phyloP scores from a whole-genome alignment of 2,329 filamentous ascomycete genomes.

The Aspergillus pseudoglaucus region DNA sequence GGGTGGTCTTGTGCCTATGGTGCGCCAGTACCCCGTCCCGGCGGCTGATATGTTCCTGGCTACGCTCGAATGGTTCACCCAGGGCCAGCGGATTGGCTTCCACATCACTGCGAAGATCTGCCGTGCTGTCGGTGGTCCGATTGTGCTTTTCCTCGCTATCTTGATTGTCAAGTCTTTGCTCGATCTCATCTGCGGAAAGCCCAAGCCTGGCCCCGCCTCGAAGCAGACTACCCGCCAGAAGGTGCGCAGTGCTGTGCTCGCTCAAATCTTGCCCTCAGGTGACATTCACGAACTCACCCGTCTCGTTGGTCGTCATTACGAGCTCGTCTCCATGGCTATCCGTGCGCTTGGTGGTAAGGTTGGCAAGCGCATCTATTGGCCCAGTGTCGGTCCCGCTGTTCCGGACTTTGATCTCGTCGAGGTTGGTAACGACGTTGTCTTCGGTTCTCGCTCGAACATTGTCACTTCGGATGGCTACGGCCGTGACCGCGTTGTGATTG shows the following conservation, averaged over 20 bases:
- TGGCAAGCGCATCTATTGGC: conserved; percentile 52
- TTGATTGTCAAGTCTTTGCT: conserved; percentile 5
- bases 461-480: conserved; percentile 49
- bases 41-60: conserved; percentile 7
- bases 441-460: conserved; percentile 50
- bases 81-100: conserved; percentile 10
- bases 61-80: conserved; percentile 12
- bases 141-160: background rate
- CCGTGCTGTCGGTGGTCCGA: conserved; percentile 8
- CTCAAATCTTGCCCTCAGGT: conserved; percentile 36
- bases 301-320: conserved; percentile 51
- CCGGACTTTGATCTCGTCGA: conserved; percentile 51
- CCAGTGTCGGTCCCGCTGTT: conserved; percentile 49
- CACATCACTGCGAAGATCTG: conserved; percentile 14
- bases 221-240: conserved; percentile 11
- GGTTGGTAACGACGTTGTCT: conserved; percentile 54
- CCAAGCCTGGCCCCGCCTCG: conserved; percentile 11
- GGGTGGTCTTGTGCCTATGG: conserved; percentile 21
- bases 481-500: conserved; percentile 43
- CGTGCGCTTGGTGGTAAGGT: conserved; percentile 47
- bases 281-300: conserved; percentile 45
- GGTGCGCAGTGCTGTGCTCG: conserved; percentile 12
- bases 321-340: conserved; percentile 47
- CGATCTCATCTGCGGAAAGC: conserved; percentile 14
- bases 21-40: conserved; percentile 6